A percentile compares a stretch with the other conserved stretches of the same genome.
phyloP scores from a whole-genome alignment of 140 eudicot genomes.

The Oenanthe javanica region DNA sequence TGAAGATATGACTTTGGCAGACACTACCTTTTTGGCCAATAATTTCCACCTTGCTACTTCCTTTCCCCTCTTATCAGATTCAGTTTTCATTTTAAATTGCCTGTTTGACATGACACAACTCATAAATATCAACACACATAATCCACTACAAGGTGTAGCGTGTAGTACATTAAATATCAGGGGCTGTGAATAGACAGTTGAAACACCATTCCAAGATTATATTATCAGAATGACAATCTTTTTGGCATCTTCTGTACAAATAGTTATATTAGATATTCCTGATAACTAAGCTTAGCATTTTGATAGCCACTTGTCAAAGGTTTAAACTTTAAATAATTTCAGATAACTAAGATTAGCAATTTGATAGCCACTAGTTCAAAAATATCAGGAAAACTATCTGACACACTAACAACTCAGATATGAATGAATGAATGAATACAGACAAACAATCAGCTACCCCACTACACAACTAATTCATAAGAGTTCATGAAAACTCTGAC shows the following conservation, averaged over 20 bases:
- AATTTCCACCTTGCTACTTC: slow-evolving; percentile 47
- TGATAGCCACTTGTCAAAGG: background rate
- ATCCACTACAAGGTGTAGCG: background rate
- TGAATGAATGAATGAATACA: background rate
- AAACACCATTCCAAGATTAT: background rate
- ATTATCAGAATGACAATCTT: background rate
- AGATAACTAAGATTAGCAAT: background rate
- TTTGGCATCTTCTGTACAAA: background rate
- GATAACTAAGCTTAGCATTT: background rate
- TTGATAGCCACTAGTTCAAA: background rate
- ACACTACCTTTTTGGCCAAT: slow-evolving; percentile 58
- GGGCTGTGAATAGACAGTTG: background rate
- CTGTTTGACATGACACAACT: slow-evolving; percentile 23
- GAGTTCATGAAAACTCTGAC: background rate
- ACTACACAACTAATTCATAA: background rate
- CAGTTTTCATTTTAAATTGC: slow-evolving; percentile 52
- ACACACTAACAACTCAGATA: background rate
- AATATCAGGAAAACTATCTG: slow-evolving; percentile 1
- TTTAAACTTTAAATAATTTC: background rate
- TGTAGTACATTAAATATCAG: too few species aligned
- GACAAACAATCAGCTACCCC: background rate
- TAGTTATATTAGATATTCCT: background rate
- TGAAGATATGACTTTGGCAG: slow-evolving; percentile 59
- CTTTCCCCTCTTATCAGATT: slow-evolving; percentile 31
- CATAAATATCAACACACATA: background rate